Evolutionary conservation across 1,284 basidiomycete genomes (phyloP).

Genomic region (Gomphus sp.): DNA sequence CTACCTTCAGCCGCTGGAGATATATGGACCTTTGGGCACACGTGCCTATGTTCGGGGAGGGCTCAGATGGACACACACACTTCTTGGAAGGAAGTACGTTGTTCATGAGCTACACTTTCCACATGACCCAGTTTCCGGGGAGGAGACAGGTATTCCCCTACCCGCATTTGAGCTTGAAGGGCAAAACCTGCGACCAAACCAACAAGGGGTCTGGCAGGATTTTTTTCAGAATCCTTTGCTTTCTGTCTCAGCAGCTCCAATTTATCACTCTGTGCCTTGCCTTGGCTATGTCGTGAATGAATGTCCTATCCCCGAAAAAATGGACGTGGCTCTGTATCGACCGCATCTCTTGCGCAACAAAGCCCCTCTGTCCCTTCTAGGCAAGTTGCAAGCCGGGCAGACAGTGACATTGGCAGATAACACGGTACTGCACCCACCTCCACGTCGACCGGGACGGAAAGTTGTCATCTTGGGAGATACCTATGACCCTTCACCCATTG

Average conservation of each 20-base stretch:
- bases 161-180: constrained; percentile 34
- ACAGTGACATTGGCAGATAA: constrained; percentile 72
- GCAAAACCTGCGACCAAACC: constrained; percentile 25
- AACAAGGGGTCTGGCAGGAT: constrained; percentile 33
- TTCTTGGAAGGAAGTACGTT: constrained; percentile 31
- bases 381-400: constrained; percentile 54
- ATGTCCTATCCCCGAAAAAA: constrained; percentile 49
- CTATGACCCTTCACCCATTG: constrained; percentile 21
- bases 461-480: constrained; percentile 31
- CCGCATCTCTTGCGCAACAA: constrained; percentile 12
- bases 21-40: constrained; percentile 38
- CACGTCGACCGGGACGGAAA: constrained; percentile 56
- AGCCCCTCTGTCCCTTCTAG: constrained; percentile 29
- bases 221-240: constrained; percentile 24
- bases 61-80: constrained; percentile 28
- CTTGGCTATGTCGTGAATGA: constrained; percentile 38
- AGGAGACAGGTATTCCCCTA: constrained; percentile 20
- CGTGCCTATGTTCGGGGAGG: constrained; percentile 33
- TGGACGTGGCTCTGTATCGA: constrained; percentile 29
- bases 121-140: constrained; percentile 19
- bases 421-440: constrained; percentile 66
- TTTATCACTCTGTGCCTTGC: constrained; percentile 36
- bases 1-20: constrained; percentile 28
- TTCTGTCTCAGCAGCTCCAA: constrained; percentile 34
- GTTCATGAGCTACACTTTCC: constrained; percentile 38